Percentiles rank a stretch among this genome's conserved stretches.
These are phyloP conservation scores for Spinellus fusiger DNA, from an alignment of 192 early-diverging fungal species.

Conservation along the genomic window DNA sequence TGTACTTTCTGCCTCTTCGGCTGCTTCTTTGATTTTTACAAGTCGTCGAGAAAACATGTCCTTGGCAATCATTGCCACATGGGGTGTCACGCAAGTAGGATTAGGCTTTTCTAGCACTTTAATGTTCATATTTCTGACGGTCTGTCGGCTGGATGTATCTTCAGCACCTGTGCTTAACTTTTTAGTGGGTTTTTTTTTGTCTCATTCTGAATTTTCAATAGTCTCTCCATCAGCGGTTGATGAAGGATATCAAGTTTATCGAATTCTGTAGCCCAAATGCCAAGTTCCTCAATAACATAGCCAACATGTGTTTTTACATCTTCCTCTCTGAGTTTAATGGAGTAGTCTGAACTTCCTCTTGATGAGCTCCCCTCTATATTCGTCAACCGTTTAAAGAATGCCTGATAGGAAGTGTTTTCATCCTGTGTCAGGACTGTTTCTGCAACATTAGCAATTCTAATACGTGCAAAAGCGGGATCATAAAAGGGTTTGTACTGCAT, in stretches of 20 bases:
- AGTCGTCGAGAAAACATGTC: constrained; percentile 11
- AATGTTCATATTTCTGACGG: constrained; percentile 13
- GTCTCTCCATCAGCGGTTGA: constrained; percentile 8
- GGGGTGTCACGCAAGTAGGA: constrained; percentile 22
- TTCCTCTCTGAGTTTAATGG: constrained; percentile 9
- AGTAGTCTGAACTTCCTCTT: constrained; percentile 2
- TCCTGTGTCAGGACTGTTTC: constrained; percentile 6
- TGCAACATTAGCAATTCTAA: constrained; percentile 13
- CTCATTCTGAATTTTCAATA: not conserved
- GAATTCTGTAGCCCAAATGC: constrained; percentile 12
- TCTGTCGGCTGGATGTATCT: constrained; percentile 9
- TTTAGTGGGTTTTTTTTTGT: not conserved
- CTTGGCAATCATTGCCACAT: constrained; percentile 12
- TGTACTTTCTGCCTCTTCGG: not conserved
- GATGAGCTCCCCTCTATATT: not conserved
- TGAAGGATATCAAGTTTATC: constrained; percentile 1
- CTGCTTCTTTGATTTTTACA: constrained; percentile 19
- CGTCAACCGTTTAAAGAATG: constrained; percentile 5
- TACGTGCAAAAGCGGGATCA: constrained; percentile 13
- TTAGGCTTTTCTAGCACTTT: constrained; percentile 8
- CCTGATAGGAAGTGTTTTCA: constrained; percentile 6
- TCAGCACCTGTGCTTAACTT: not conserved
- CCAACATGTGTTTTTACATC: constrained; percentile 16
- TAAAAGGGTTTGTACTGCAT: constrained; percentile 10
- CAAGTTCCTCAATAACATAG: constrained; percentile 15